phyloP scores from a whole-genome alignment of 2,329 filamentous ascomycete species.

The Ramichloridium luteum region DNA sequence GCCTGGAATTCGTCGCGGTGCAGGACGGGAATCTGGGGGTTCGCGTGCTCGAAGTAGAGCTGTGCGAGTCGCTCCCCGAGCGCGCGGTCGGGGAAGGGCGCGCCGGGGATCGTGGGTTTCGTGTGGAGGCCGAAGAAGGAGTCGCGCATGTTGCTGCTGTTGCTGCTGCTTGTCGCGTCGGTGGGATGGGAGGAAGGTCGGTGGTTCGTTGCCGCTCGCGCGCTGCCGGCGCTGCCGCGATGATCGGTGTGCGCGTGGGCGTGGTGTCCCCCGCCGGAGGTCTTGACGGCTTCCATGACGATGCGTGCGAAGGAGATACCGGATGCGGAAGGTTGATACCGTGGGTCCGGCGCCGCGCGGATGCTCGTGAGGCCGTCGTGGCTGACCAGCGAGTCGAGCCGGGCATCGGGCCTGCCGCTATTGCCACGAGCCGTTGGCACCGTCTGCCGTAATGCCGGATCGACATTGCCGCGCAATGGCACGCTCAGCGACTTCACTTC shows the following conservation, averaged over 20 bases:
- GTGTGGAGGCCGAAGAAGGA: constrained; percentile 96
- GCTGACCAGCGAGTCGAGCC: constrained; percentile 53
- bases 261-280: too few relatives aligned
- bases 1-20: constrained; percentile 83
- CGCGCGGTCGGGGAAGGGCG: constrained; percentile 67
- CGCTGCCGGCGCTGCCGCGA: too few relatives aligned
- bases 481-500: too few relatives aligned
- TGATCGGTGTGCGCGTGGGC: too few relatives aligned
- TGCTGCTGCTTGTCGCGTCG: constrained; percentile 37
- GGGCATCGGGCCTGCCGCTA: too few relatives aligned
- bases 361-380: constrained; percentile 67
- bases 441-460: constrained; percentile 31
- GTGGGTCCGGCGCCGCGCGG: constrained; percentile 63
- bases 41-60: constrained; percentile 91
- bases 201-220: too few relatives aligned
- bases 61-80: constrained; percentile 61
- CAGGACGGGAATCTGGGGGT: constrained; percentile 87
- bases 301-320: constrained; percentile 91
- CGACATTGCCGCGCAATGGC: too few relatives aligned
- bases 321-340: constrained; percentile 72
- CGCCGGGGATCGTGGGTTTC: constrained; percentile 73
- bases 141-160: constrained; percentile 76
- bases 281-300: constrained; percentile 86
- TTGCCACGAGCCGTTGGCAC: too few relatives aligned
- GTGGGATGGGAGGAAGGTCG: too few relatives aligned